Conservation (phyloP, 305 asterid genomes). For the Solanum hybrid region DNA sequence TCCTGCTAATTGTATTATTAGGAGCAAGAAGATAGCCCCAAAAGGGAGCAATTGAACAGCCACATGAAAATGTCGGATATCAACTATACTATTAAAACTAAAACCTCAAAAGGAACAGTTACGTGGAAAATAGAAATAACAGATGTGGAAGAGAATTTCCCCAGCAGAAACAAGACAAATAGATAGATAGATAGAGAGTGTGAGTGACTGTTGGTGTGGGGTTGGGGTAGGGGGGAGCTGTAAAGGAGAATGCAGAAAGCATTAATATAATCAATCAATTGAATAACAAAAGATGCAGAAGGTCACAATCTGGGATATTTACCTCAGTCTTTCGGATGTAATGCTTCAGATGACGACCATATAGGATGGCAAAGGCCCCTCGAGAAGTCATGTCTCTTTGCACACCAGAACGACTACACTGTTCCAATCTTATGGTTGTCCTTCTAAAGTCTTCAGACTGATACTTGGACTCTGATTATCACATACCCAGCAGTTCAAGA, state of each 20-base stretch:
- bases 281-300: slow-evolving; percentile 8
- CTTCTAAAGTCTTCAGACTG: slow-evolving; percentile 64
- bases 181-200: background rate
- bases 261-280: background rate
- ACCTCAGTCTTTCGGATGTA: slow-evolving; percentile 83
- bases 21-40: background rate
- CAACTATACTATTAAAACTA: background rate
- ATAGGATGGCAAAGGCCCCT: slow-evolving; percentile 79
- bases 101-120: background rate
- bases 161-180: background rate
- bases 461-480: slow-evolving; percentile 52
- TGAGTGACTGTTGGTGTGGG: background rate
- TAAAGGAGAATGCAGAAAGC: background rate
- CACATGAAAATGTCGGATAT: background rate
- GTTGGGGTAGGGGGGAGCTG: background rate
- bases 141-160: background rate
- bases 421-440: slow-evolving; percentile 81
- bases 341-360: slow-evolving; percentile 74
- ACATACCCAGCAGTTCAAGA: slow-evolving; percentile 1
- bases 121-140: background rate
- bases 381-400: slow-evolving; percentile 64
- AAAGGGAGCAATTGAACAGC: background rate
- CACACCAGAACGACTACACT: slow-evolving; percentile 54
- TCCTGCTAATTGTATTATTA: background rate
- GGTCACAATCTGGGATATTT: slow-evolving; percentile 13